These are phyloP conservation scores for Diaporthe sp. DNA, from an alignment of 2,329 filamentous ascomycete genomes.

Conservation along the genomic window DNA sequence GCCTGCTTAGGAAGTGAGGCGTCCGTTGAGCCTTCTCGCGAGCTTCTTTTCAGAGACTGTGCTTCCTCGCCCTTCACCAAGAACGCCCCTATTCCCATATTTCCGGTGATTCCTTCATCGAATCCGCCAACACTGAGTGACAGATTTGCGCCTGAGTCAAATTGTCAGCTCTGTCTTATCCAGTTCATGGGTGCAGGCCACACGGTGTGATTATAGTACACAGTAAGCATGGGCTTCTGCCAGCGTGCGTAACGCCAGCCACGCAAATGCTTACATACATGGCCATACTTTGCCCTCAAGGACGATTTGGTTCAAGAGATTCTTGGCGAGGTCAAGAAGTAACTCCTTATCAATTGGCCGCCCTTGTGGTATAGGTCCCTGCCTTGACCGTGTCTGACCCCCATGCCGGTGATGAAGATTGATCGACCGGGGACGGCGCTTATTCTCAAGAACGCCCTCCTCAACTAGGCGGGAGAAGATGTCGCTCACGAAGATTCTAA, in stretches of 20 bases:
- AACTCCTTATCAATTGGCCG: constrained; percentile 78
- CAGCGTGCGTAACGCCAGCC: neutral
- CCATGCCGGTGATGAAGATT: constrained; percentile 85
- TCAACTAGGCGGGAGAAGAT: constrained; percentile 92
- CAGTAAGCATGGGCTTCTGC: neutral
- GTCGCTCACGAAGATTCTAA: constrained; percentile 91
- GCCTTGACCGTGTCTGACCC: constrained; percentile 79
- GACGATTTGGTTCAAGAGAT: constrained; percentile 81
- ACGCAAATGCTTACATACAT: constrained; percentile 69
- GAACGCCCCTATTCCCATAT: constrained; percentile 88
- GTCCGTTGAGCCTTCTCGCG: constrained; percentile 45
- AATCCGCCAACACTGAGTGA: constrained; percentile 92
- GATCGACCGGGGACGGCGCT: constrained; percentile 85
- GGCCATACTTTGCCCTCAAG: constrained; percentile 88
- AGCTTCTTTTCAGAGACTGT: constrained; percentile 60
- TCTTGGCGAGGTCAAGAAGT: constrained; percentile 82
- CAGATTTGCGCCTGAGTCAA: constrained; percentile 70
- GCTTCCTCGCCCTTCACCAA: constrained; percentile 82
- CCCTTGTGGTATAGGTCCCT: constrained; percentile 81
- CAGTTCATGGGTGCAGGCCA: neutral
- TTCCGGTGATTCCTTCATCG: constrained; percentile 86
- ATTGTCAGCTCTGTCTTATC: neutral
- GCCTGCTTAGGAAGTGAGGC: constrained; percentile 48
- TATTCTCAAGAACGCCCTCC: constrained; percentile 90
- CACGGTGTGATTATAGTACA: neutral